Percentiles rank a stretch among this genome's conserved stretches.
These are phyloP conservation scores for Wickerhamiella australiensis DNA, from an alignment of 805 yeast genomes.

Conservation along the genomic window DNA sequence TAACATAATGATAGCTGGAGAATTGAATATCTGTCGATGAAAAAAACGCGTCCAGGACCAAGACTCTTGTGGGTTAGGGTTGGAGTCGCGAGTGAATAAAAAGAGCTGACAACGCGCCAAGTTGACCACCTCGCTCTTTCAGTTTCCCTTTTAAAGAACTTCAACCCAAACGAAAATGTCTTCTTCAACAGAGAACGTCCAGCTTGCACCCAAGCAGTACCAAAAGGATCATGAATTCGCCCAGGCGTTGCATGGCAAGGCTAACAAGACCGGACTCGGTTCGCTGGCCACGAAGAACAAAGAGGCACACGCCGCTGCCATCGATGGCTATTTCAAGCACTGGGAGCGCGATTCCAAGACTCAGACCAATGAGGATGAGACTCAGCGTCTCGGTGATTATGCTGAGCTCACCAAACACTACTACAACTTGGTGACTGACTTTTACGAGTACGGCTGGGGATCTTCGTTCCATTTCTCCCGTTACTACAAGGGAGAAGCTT, in stretches of 20 bases:
- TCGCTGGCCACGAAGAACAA: slow-evolving; percentile 71
- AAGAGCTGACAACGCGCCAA: not conserved
- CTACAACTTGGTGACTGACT: slow-evolving; percentile 93
- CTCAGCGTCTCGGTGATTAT: slow-evolving; percentile 63
- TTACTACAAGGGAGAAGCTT: slow-evolving; percentile 86
- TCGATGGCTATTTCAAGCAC: slow-evolving; percentile 83
- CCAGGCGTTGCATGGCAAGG: slow-evolving; percentile 74
- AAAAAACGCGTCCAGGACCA: not conserved
- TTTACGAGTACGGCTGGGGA: slow-evolving; percentile 99
- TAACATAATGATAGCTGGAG: too few relatives aligned
- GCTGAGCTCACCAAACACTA: slow-evolving; percentile 87
- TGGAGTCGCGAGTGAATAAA: not conserved
- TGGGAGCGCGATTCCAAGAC: slow-evolving; percentile 74
- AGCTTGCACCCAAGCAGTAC: slow-evolving; percentile 44
- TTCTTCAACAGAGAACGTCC: slow-evolving; percentile 14
- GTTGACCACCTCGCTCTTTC: not conserved
- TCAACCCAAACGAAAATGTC: slow-evolving; percentile 2
- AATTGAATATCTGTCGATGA: too few relatives aligned
- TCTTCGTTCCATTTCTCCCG: slow-evolving; percentile 94
- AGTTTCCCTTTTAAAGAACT: too few relatives aligned
- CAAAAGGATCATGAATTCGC: slow-evolving; percentile 61
- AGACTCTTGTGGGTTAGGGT: not conserved
- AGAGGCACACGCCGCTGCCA: slow-evolving; percentile 70
- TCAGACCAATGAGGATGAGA: slow-evolving; percentile 46
- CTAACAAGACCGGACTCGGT: slow-evolving; percentile 52